These are phyloP conservation scores for Cytospora chrysosperma DNA, from an alignment of 2,329 filamentous ascomycete species.

Conservation along the genomic window DNA sequence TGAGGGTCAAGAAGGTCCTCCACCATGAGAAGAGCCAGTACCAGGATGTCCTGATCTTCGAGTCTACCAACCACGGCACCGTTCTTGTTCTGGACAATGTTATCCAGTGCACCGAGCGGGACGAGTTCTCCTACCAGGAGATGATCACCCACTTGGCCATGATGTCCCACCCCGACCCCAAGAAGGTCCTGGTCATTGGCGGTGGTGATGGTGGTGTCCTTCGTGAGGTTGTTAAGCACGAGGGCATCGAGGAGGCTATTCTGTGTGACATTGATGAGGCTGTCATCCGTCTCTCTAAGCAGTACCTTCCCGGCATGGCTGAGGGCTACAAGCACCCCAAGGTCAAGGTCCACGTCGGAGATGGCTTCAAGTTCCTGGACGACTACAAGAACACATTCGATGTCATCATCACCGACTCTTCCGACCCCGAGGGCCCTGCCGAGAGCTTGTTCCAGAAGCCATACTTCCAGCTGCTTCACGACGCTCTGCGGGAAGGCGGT, in stretches of 20 bases:
- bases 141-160: conserved; percentile 99
- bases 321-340: conserved; percentile 93
- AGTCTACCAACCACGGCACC: conserved; percentile 94
- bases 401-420: conserved; percentile 99
- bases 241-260: conserved; percentile 90
- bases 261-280: conserved; percentile 99
- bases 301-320: conserved; percentile 94
- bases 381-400: conserved; percentile 98
- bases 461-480: conserved; percentile 92
- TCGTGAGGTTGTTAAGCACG: conserved; percentile 98
- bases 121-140: conserved; percentile 99
- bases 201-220: conserved; percentile 97
- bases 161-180: conserved; percentile 97
- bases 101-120: conserved; percentile 96
- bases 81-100: conserved; percentile 98
- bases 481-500: conserved; percentile 89
- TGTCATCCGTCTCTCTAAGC: conserved; percentile 96
- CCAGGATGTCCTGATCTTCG: conserved; percentile 98
- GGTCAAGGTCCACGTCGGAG: conserved; percentile 87
- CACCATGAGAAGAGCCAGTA: conserved; percentile 99
- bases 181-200: conserved; percentile 97
- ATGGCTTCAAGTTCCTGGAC: conserved; percentile 97
- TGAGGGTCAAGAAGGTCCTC: conserved; percentile 95
- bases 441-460: conserved; percentile 98
- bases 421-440: conserved; percentile 93